Evolutionary conservation across 2,329 filamentous ascomycete species (phyloP).

Genomic region (Knufia petricola): DNA sequence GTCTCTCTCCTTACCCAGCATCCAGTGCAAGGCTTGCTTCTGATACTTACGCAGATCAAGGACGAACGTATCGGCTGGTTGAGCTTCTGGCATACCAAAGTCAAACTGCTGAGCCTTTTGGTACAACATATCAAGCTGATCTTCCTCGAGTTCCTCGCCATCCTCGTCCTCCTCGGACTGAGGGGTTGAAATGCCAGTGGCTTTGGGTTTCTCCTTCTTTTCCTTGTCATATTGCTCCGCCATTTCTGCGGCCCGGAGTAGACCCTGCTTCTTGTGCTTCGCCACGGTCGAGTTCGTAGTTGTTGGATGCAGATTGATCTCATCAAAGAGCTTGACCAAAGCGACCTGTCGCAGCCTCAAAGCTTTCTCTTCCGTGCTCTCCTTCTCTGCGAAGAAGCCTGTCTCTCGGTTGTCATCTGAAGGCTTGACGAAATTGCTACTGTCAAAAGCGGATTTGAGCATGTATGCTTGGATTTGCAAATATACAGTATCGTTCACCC

Average conservation of each 20-base stretch:
- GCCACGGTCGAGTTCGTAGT: slow-evolving; percentile 63
- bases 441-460: slow-evolving; percentile 64
- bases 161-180: slow-evolving; percentile 62
- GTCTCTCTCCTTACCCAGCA: slow-evolving; percentile 86
- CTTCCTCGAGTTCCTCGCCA: slow-evolving; percentile 83
- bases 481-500: slow-evolving; percentile 91
- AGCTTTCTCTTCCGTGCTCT: slow-evolving; percentile 74
- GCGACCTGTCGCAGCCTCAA: slow-evolving; percentile 77
- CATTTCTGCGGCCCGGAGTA: slow-evolving; percentile 79
- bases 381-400: slow-evolving; percentile 71
- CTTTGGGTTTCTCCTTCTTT: slow-evolving; percentile 34
- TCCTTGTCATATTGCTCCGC: slow-evolving; percentile 64
- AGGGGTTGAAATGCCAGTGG: slow-evolving; percentile 45
- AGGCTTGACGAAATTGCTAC: slow-evolving; percentile 50
- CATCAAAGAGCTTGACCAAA: slow-evolving; percentile 78
- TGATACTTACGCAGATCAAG: slow-evolving; percentile 86
- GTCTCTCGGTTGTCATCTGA: slow-evolving; percentile 61
- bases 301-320: slow-evolving; percentile 72
- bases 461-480: slow-evolving; percentile 75
- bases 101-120: slow-evolving; percentile 96
- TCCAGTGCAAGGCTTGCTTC: slow-evolving; percentile 92
- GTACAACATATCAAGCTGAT: slow-evolving; percentile 88
- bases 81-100: slow-evolving; percentile 77
- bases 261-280: slow-evolving; percentile 69
- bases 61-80: slow-evolving; percentile 71